A percentile compares a stretch with the other conserved stretches of the same genome.
Evolutionary conservation across 2,329 filamentous ascomycete genomes (phyloP).

Genomic region (Phyllosticta citribraziliensis): DNA sequence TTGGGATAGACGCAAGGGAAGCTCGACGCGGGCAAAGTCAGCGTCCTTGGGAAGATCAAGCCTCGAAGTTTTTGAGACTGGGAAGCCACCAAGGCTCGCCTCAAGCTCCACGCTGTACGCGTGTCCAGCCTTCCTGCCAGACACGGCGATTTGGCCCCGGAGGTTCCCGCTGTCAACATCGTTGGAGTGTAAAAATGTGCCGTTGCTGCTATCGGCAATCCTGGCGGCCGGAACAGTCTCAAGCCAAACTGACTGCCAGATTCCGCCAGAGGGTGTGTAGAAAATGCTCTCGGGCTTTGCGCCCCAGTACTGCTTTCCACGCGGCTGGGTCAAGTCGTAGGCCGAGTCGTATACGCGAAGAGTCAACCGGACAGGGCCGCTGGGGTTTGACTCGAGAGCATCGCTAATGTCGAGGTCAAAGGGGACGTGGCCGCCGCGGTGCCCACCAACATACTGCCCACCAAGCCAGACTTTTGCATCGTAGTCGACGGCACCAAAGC

Average conservation of each 20-base stretch:
- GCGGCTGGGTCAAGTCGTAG: slow-evolving; percentile 53
- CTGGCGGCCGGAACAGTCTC: slow-evolving; percentile 45
- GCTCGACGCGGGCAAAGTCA: slow-evolving; percentile 37
- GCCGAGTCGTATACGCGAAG: slow-evolving; percentile 55
- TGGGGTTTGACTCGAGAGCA: slow-evolving; percentile 16
- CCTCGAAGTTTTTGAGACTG: slow-evolving; percentile 36
- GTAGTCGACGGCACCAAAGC: slow-evolving; percentile 55
- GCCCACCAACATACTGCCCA: slow-evolving; percentile 43
- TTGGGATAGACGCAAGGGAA: slow-evolving; percentile 40
- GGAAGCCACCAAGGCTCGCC: slow-evolving; percentile 40
- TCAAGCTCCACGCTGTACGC: slow-evolving; percentile 44
- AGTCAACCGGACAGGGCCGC: slow-evolving; percentile 32
- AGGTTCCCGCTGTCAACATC: slow-evolving; percentile 45
- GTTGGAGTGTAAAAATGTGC: slow-evolving; percentile 48
- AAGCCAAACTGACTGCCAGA: slow-evolving; percentile 50
- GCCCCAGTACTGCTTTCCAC: slow-evolving; percentile 59
- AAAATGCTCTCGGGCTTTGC: slow-evolving; percentile 52
- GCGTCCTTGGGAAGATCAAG: slow-evolving; percentile 41
- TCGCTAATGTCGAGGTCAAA: slow-evolving; percentile 49
- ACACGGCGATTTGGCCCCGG: slow-evolving; percentile 40
- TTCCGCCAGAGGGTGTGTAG: slow-evolving; percentile 48
- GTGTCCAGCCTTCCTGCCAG: slow-evolving; percentile 40
- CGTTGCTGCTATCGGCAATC: slow-evolving; percentile 46
- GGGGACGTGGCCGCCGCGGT: slow-evolving; percentile 51
- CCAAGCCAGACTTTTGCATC: slow-evolving; percentile 49